Evolutionary conservation across 1,139 yeast species (phyloP), one percentile per base, ranked within the genome.

Genomic region (Scheffersomyces cryptocercus): DNA sequence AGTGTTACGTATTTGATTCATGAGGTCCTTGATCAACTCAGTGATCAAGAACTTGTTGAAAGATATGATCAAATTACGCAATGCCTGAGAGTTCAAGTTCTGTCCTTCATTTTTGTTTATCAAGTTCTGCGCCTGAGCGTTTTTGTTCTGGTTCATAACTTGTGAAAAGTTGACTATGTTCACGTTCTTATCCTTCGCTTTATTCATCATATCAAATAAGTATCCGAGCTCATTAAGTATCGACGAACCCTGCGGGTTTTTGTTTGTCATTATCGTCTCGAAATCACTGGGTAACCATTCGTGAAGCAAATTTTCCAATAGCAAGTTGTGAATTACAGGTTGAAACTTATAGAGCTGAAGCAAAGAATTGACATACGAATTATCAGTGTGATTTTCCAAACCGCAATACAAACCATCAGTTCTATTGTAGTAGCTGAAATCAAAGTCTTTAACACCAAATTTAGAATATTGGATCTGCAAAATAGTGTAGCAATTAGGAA

Each of bases 391-490:
- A 14, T 90, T 85, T 61, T 93, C 98, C 29, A 95, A 70, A 0
- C 99, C 98, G n/a, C 97, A 81, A 53, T 73, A 86, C 4, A 42
- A 39, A 1, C 57, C 60, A 2, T 62, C 57, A 0, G 98, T 88
- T 39, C 75, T 72, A 59, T 91, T 90, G 68, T 87, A 93, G 55
- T 83, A 85, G 43, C 80, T 84, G 59, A 93, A 93, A 67, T 95
- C 97, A 66, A 93, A 93, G 64, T 90, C 97, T 53, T 86, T 90
- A 28, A 95, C 91, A 14, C 99, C 99, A 64, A 90, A 93, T 55
- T 81, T 85, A 45, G 96, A 87, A 61, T 91, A 91, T 38, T 86
- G 80, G 48, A 93, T 88, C 48, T 86, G 88, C 43, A 89, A 70
- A 55, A 83, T 82, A 33, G 83, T 73, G 64, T 86, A 93, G 31